These are phyloP conservation scores for Ogataea corticis DNA, from an alignment of 805 yeast genomes.

Conservation along the genomic window DNA sequence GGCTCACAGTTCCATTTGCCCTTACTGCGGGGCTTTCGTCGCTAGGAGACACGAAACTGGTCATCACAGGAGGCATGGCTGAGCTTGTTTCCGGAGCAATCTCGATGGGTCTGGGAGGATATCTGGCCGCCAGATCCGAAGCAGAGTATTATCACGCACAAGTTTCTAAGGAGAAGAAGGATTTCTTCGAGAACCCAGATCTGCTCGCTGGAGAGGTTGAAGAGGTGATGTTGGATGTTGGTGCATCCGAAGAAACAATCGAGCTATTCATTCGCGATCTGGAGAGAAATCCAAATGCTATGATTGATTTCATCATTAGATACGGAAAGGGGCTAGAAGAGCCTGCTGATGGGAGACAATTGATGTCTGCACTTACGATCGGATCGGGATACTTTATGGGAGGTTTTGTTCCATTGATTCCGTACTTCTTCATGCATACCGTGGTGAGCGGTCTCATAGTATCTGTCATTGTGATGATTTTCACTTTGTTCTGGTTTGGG, in stretches of 20 bases:
- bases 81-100: conserved; percentile 96
- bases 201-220: conserved; percentile 74
- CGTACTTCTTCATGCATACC: conserved; percentile 78
- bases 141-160: conserved; percentile 70
- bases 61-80: conserved; percentile 97
- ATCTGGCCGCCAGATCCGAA: conserved; percentile 90
- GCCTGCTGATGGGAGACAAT: conserved; percentile 90
- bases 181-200: conserved; percentile 64
- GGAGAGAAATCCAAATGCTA: conserved; percentile 71
- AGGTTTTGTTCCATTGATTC: conserved; percentile 87
- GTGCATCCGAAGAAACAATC: conserved; percentile 71
- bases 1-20: conserved; percentile 98
- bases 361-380: conserved; percentile 85
- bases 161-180: conserved; percentile 68
- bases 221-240: conserved; percentile 76
- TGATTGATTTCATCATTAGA: conserved; percentile 84
- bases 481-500: conserved; percentile 88
- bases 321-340: conserved; percentile 93
- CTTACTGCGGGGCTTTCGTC: conserved; percentile 94
- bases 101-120: conserved; percentile 98
- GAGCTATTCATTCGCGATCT: conserved; percentile 73
- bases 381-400: conserved; percentile 89
- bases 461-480: conserved; percentile 77
- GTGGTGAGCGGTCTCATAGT: conserved; percentile 77
- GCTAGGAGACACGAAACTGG: conserved; percentile 84